phyloP scores from a whole-genome alignment of 2,329 filamentous ascomycete species.

The Pseudogymnoascus sp. region DNA sequence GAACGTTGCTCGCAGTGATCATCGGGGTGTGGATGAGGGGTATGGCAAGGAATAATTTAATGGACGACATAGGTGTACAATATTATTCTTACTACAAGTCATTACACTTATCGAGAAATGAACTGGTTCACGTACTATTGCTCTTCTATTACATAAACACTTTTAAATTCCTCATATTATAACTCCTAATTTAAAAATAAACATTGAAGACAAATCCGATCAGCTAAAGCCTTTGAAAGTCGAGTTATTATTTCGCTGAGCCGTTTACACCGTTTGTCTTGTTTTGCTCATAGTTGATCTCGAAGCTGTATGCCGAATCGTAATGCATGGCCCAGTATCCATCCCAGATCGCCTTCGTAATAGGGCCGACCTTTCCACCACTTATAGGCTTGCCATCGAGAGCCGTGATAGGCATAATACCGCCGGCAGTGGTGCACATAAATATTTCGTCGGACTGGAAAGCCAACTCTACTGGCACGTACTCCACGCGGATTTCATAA shows the following conservation, averaged over 20 bases:
- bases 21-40: neutral
- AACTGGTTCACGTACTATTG: neutral
- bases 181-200: constrained; percentile 1
- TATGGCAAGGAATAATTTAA: neutral
- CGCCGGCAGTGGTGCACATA: constrained; percentile 45
- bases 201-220: neutral
- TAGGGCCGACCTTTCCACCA: constrained; percentile 35
- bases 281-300: constrained; percentile 23
- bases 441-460: constrained; percentile 42
- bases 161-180: constrained; percentile 7
- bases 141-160: constrained; percentile 17
- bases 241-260: neutral
- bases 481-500: constrained; percentile 32
- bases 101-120: neutral
- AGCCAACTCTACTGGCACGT: constrained; percentile 34
- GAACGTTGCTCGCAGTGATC: neutral
- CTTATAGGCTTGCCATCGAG: constrained; percentile 37
- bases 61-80: neutral
- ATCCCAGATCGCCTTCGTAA: constrained; percentile 43
- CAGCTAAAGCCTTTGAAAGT: neutral
- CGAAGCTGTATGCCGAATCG: constrained; percentile 31
- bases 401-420: constrained; percentile 42
- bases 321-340: constrained; percentile 42
- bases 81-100: neutral
- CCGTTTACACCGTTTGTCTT: constrained; percentile 35